Evolutionary conservation across 257 asterid species (phyloP).

Genomic region (Anisodus tanguticus): DNA sequence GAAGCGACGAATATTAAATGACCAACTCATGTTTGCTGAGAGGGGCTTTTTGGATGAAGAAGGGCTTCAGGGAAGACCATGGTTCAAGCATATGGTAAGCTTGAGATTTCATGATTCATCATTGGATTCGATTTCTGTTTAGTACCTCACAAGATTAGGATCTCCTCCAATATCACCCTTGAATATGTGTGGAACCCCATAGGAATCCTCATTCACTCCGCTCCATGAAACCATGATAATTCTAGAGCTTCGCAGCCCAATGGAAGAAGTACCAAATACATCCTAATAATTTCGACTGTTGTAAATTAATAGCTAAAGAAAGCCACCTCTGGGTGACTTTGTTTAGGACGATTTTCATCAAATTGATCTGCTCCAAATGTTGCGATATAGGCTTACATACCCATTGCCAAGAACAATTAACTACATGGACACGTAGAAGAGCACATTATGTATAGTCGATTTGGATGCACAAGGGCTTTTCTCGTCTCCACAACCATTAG

Average conservation of each 20-base stretch:
- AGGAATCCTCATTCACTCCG: not conserved
- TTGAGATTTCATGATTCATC: conserved; percentile 7
- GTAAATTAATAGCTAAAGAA: conserved; percentile 20
- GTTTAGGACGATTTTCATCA: not conserved
- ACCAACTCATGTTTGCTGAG: conserved; percentile 78
- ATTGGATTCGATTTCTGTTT: not conserved
- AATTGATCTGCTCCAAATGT: not conserved
- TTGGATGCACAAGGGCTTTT: not conserved
- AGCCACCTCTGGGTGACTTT: not conserved
- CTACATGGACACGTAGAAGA: conserved; percentile 5
- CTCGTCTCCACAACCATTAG: not conserved
- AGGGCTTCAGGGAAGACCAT: conserved; percentile 69
- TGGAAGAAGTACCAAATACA: not conserved
- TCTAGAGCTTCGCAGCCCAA: not conserved
- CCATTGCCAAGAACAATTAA: not conserved
- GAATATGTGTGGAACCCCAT: not conserved
- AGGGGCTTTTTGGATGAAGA: conserved; percentile 84
- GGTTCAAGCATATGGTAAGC: conserved; percentile 94
- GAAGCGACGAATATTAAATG: conserved; percentile 70
- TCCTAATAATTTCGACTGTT: not conserved
- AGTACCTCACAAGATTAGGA: not conserved
- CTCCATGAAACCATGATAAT: not conserved
- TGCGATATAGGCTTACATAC: not conserved
- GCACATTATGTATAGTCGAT: not conserved
- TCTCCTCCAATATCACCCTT: conserved; percentile 7